These are phyloP conservation scores for Helenozyma rhizophorensis DNA, from an alignment of 805 yeast genomes.

Conservation along the genomic window DNA sequence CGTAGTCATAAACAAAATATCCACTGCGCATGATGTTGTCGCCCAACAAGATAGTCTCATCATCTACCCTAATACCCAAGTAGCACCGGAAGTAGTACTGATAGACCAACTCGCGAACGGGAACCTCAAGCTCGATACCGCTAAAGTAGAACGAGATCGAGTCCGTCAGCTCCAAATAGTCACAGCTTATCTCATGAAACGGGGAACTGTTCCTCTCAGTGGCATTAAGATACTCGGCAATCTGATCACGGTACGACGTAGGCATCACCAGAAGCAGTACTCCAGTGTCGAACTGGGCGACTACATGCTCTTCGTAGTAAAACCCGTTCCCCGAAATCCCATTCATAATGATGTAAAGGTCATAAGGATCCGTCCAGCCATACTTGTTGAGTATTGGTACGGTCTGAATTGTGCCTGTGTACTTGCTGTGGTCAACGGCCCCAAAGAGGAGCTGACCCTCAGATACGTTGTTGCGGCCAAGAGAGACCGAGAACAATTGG, in stretches of 20 bases:
- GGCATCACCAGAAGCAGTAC: too few relatives aligned
- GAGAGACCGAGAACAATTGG: slow-evolving; percentile 58
- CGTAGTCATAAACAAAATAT: slow-evolving; percentile 63
- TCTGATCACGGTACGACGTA: too few relatives aligned
- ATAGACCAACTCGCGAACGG: slow-evolving; percentile 31
- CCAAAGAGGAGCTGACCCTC: slow-evolving; percentile 39
- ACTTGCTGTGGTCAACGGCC: slow-evolving; percentile 41
- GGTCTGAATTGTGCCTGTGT: slow-evolving; percentile 24
- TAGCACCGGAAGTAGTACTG: slow-evolving; percentile 17
- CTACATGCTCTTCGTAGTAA: slow-evolving; percentile 28
- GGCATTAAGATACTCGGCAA: slow-evolving; percentile 11
- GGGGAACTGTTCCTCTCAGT: slow-evolving; percentile 1
- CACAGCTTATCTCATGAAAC: slow-evolving; percentile 8
- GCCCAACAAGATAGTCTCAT: slow-evolving; percentile 51
- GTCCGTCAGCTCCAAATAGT: slow-evolving; percentile 6
- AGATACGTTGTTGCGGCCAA: slow-evolving; percentile 36
- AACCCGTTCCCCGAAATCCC: too few relatives aligned
- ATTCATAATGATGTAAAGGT: too few relatives aligned
- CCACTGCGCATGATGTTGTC: slow-evolving; percentile 62
- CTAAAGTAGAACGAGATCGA: slow-evolving; percentile 45
- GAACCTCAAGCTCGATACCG: slow-evolving; percentile 52
- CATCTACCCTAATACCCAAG: slow-evolving; percentile 51
- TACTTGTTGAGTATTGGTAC: slow-evolving; percentile 41
- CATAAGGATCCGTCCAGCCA: too few relatives aligned
- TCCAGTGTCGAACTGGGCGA: slow-evolving; percentile 36